Evolutionary conservation across 768 basidiomycete species (phyloP), one percentile per base, ranked within the genome.

Genomic region (Polyporus arcularius): DNA sequence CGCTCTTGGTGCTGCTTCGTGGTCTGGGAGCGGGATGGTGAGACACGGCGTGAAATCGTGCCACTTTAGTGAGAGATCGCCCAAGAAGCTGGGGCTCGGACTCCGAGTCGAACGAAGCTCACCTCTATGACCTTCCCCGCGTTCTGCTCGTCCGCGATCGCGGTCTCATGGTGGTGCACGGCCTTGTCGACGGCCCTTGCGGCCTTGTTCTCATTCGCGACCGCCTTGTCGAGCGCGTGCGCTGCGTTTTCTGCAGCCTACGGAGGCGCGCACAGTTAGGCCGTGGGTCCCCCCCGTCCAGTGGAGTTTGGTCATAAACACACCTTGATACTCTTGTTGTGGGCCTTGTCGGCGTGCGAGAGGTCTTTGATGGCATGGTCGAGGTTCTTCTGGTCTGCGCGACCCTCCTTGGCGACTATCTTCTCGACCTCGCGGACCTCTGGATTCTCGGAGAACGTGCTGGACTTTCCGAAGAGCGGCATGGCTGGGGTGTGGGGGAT

Each of bases 331-430:
- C 80, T 79, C 67, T 83, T 84, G 38, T 74, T 68, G 57, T 83
- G 77, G 14, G 72, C 71, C 75, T 87, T 86, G 68, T 89, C 85
- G 9, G 79, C 76, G 35, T 74, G 73, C 18, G 74, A 71, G 35
- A 89, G 73, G 51, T 85, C 82, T 67, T 84, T 85, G 62, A 85
- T 62, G 38, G 82, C 78, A 49, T 80, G 77, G 68, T 84, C 78
- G 65, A 89, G 70, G 35, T 72, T 72, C 49, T 73, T 77, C 55
- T 82, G 76, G 68, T 86, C 85, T 28, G 76, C 73, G 65, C 81
- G 82, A 15, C 80, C 80, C 64, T 87, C 86, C 52, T 76, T 77
- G 4, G 74, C 65, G 39, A 84, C 71, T n/a, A 72, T 70, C 57
- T 79, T 82, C 68, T 85, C 82, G 50, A 77, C 57, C 65, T 76